Percentiles rank a stretch among this genome's conserved stretches.
These are phyloP conservation scores for Apiotrichum siamense DNA, from an alignment of 1,284 basidiomycete genomes.

Conservation along the genomic window DNA sequence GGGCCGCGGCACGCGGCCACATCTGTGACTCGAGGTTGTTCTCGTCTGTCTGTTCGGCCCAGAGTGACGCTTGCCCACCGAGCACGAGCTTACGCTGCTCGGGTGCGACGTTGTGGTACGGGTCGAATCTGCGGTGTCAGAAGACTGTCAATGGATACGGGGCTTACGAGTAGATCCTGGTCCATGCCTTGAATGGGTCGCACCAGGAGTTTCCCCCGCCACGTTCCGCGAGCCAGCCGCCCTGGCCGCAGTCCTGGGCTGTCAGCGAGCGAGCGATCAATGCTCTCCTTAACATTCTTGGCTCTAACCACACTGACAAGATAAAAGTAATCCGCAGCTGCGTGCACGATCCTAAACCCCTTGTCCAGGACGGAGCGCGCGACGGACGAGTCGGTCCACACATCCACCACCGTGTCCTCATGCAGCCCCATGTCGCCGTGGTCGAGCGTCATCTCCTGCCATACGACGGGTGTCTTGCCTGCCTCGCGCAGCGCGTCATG, in stretches of 20 bases:
- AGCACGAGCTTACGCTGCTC: conserved; percentile 56
- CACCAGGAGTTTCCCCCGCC: conserved; percentile 55
- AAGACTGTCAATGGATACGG: neutral
- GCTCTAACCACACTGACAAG: conserved; percentile 49
- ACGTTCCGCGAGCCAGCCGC: conserved; percentile 63
- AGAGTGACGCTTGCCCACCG: conserved; percentile 62
- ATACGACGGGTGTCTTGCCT: conserved; percentile 61
- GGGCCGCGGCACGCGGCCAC: conserved; percentile 73
- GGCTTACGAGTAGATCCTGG: conserved; percentile 50
- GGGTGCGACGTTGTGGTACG: conserved; percentile 55
- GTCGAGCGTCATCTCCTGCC: conserved; percentile 56
- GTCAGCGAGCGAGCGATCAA: neutral
- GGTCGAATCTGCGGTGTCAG: conserved; percentile 54
- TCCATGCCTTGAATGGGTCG: conserved; percentile 72
- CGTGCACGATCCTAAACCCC: conserved; percentile 60
- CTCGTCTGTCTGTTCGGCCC: conserved; percentile 69
- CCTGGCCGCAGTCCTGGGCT: conserved; percentile 64
- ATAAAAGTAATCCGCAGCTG: conserved; percentile 68
- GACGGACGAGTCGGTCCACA: conserved; percentile 64
- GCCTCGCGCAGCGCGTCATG: conserved; percentile 50
- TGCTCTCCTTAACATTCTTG: too few species aligned
- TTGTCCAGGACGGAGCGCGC: conserved; percentile 57
- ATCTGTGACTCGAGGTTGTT: conserved; percentile 63
- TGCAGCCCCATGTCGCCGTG: conserved; percentile 54
- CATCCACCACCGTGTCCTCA: conserved; percentile 63